Evolutionary conservation across 2,329 filamentous ascomycete genomes (phyloP), one percentile per base, ranked within the genome.

Genomic region (Zarea fungicola): DNA sequence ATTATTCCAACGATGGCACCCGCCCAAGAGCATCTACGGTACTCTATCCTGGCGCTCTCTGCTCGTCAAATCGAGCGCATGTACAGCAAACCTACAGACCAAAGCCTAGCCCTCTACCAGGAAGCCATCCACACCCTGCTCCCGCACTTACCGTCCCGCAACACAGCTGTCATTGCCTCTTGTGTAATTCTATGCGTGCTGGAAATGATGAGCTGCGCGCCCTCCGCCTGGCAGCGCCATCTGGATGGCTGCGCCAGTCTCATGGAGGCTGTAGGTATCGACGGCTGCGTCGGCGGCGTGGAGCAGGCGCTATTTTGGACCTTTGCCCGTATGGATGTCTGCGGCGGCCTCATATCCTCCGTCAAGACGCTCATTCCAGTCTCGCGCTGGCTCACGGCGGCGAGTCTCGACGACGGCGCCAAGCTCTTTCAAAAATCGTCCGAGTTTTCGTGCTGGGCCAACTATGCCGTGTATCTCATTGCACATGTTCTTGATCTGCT

Each of bases 251-350:
- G 75, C 52, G 74, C 75, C 4, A 71, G 68, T 43, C 59, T 78
- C 0, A 72, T 78, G 53, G 68, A 75, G 53, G 70, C 75, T 0
- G 69, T 73, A 3, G 72, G 70, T 1, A 74, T 77, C 34, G 72
- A 76, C 52, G 75, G 75, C 0, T 75, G 77, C 51, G 70, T 69
- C 0, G 73, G 73, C 0, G 72, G 73, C 3, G 63, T 75, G 3
- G 66, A 75, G 14, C 70, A 77, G 55, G 74, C 75, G 2, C 59
- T 78, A 0, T 78, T 78, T 50, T 78, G 75, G 75, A 76, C 73
- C 48, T 78, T 77, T 59, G 74, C 73, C 0, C 66, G 74, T 7
- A 78, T 78, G 74, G 73, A 77, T 54, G 69, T 77, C 21, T 77
- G 73, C 47, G 74, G 75, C n/a, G 74, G 72, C 0, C 63, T 78